Base-by-base conservation (phyloP, 225 moss, liverwort and hornwort genomes). In the Pseudisothecium myosuroides region DNA sequence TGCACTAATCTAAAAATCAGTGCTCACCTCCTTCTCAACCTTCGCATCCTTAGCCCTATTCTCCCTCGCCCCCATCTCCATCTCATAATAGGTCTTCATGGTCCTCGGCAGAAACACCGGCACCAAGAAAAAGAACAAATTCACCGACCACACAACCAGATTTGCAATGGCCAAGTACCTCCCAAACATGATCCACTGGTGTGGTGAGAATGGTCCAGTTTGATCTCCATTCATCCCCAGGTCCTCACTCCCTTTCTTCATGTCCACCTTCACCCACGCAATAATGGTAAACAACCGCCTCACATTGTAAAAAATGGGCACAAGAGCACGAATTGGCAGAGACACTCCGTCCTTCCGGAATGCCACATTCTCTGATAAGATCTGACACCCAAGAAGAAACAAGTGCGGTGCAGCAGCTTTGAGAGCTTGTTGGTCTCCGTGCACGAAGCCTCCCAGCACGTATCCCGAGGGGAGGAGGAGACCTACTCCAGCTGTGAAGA, bases 291-390 rank as follows among this genome's bases (percentile, higher is more conserved):
- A 94, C 67, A 95, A 55, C 47, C 95, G 87, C 65, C 94, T 61
- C 1, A 94, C 86, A 13, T 95, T 95, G 89, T 95, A 95, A 6
- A 94, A 91, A 24, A 93, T 84, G 10, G 93, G 94, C 45, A 95
- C 91, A 16, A 95, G 69, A 2, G 91, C 93, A 11, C 93, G 91
- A 17, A 89, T 83, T 2, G 92, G 92, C 45, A 95, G 78, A 2
- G 95, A 93, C 10, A 87, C 88, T 2, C 80, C n/a, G 55, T 90
- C 90, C 7, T 41, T 55, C 34, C 87, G 60, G 73, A 90, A 94
- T 8, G 87, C 83, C 52, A 87, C 91, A 61, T 88, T 91, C 72
- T 95, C 95, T 0, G 87, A 86, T 62, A 94, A 81, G 31, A 93
- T 86, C 78, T 95, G 95, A 32, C 90, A 92, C 2, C 93, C 83